phyloP scores from a whole-genome alignment of 345 rosid species.

The Noccaea caerulescens region DNA sequence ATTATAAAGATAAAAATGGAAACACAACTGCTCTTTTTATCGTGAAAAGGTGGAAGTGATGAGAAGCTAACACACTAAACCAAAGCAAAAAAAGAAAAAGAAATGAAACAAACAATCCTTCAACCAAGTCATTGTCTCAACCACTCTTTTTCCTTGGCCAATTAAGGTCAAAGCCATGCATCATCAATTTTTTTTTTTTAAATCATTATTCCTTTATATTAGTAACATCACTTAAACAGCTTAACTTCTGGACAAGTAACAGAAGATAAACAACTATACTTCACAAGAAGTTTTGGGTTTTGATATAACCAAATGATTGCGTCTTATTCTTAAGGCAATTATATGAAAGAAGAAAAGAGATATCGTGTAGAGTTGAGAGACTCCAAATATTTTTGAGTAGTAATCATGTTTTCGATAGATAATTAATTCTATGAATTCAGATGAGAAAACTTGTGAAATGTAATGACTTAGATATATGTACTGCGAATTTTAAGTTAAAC shows the following conservation, averaged over 20 bases:
- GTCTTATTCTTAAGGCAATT: neutral
- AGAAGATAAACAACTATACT: neutral
- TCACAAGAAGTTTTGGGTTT: neutral
- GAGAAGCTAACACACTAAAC: constrained; percentile 44
- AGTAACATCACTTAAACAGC: constrained; percentile 4
- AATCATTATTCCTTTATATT: neutral
- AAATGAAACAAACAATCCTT: constrained; percentile 8
- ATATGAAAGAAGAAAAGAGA: neutral
- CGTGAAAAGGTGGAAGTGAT: constrained; percentile 39
- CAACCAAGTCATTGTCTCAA: constrained; percentile 45
- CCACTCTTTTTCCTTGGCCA: constrained; percentile 40
- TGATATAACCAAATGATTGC: constrained; percentile 20
- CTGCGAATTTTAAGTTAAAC: neutral
- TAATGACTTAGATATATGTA: neutral
- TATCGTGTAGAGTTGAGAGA: constrained; percentile 31
- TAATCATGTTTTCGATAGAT: constrained; percentile 21
- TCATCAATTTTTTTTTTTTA: neutral
- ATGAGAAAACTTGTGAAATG: neutral
- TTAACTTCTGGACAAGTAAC: constrained; percentile 17
- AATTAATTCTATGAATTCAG: neutral
- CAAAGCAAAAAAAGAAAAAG: constrained; percentile 12
- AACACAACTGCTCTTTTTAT: constrained; percentile 46
- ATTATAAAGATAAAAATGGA: constrained; percentile 23
- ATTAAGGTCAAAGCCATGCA: constrained; percentile 46
- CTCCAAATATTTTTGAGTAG: constrained; percentile 18